phyloP scores from a whole-genome alignment of 371 early-diverging fungal species.

The Rhizopus arrhizus region DNA sequence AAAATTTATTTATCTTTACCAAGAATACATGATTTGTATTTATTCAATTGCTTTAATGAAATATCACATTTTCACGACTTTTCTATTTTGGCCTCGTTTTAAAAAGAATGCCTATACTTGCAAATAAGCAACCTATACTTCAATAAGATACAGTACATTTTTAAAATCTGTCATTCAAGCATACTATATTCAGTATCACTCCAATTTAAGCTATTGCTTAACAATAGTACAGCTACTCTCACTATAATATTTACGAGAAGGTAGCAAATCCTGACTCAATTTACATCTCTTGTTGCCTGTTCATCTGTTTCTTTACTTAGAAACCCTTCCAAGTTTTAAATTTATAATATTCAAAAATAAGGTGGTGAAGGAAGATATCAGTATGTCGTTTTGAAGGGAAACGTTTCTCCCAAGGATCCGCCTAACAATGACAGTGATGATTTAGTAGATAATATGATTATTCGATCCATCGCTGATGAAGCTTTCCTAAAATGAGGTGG shows the following conservation, averaged over 20 bases:
- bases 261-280: not conserved
- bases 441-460: conserved; percentile 75
- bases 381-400: conserved; percentile 78
- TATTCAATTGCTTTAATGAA: too few species aligned
- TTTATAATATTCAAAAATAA: conserved; percentile 64
- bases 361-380: conserved; percentile 84
- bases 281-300: not conserved
- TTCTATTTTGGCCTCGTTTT: too few species aligned
- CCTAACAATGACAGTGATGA: conserved; percentile 93
- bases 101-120: too few species aligned
- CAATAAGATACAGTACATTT: too few species aligned
- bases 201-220: too few species aligned
- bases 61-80: too few species aligned
- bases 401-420: conserved; percentile 71
- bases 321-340: conserved; percentile 69
- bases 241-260: not conserved
- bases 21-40: too few species aligned
- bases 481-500: conserved; percentile 76
- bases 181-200: too few species aligned
- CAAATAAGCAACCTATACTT: too few species aligned
- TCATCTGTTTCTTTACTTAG: not conserved
- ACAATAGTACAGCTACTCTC: too few species aligned
- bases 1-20: too few species aligned
- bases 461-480: conserved; percentile 76
- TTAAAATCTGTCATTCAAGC: too few species aligned